phyloP scores from a whole-genome alignment of 2,329 filamentous ascomycete genomes.

The Pyricularia pennisetigena region DNA sequence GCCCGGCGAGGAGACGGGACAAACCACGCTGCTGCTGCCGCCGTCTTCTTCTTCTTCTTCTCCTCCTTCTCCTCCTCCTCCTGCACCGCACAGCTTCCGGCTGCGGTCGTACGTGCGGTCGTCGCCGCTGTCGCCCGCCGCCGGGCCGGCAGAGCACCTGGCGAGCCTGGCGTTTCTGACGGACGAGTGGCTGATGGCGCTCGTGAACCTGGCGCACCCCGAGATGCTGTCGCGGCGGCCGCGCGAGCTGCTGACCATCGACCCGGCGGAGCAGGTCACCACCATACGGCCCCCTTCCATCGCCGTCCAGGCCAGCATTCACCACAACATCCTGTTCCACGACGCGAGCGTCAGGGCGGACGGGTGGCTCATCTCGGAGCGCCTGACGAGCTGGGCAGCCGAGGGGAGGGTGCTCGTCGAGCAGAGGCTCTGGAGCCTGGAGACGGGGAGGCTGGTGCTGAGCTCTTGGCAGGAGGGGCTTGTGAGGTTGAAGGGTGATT shows the following conservation, averaged over 20 bases:
- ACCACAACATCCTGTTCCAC: conserved; percentile 3
- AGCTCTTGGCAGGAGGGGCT: conserved; percentile 6
- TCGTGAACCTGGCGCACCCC: conserved; percentile 2
- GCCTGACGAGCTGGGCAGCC: conserved; percentile 2
- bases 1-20: neutral
- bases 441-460: conserved; percentile 1
- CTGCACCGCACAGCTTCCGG: neutral
- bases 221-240: neutral
- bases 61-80: neutral
- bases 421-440: conserved; percentile 3
- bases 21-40: neutral
- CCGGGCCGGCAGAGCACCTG: neutral
- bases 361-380: conserved; percentile 4
- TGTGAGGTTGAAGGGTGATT: neutral
- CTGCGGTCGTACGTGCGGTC: conserved; percentile 5
- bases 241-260: neutral
- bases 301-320: conserved; percentile 3
- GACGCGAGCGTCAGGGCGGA: conserved; percentile 2
- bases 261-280: neutral
- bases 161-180: conserved; percentile 4
- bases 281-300: neutral
- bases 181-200: conserved; percentile 3
- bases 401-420: conserved; percentile 4
- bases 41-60: too few species aligned
- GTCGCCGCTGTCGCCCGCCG: neutral